Evolutionary conservation across 805 yeast species (phyloP), one percentile per base, ranked within the genome.

Genomic region (Cyberlindnera petersonii): DNA sequence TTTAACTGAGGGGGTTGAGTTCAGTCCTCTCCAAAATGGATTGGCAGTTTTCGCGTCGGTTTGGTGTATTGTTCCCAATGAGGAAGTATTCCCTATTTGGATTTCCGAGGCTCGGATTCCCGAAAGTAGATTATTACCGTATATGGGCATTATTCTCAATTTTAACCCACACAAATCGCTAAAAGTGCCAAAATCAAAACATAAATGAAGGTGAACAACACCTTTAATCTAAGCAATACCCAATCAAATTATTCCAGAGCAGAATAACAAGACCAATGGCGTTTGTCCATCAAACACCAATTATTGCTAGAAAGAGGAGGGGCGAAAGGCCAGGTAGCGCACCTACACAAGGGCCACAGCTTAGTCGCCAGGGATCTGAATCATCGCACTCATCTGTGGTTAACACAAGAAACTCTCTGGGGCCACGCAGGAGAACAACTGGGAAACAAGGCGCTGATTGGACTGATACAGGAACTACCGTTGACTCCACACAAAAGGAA

Each of bases 401-500:
- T 6, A 15, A 15, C 3, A 23, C n/a, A 10, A 21, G 19, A 9
- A 35, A 24, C 21, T 28, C 35, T 10, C 19, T 34, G 24, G 35
- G 29, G 9, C 37, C 37, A 13, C 26, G 29, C 4, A 6, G 15
- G 23, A 30, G 11, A 15, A 10, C 4, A 14, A 26, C 8, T 14
- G 21, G 27, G 13, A n/a, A n/a, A n/a, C n/a, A n/a, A n/a, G n/a
- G 26, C 21, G 26, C 22, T 20, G 50, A 49, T 23, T 49, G 53
- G 53, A 47, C 50, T 1, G 20, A 14, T 11, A 33, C 37, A 7
- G 21, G 26, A 2, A 15, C 14, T 4, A 23, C 34, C 4, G 35
- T 19, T 13, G 53, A 51, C 37, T 50, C 55, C 10, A 42, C 55
- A 9, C 33, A 35, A 22, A 40, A 36, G 11, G 55, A 51, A 24